These are phyloP conservation scores for Colletotrichum gigasporum DNA, from an alignment of 2,329 filamentous ascomycete species.

Conservation along the genomic window DNA sequence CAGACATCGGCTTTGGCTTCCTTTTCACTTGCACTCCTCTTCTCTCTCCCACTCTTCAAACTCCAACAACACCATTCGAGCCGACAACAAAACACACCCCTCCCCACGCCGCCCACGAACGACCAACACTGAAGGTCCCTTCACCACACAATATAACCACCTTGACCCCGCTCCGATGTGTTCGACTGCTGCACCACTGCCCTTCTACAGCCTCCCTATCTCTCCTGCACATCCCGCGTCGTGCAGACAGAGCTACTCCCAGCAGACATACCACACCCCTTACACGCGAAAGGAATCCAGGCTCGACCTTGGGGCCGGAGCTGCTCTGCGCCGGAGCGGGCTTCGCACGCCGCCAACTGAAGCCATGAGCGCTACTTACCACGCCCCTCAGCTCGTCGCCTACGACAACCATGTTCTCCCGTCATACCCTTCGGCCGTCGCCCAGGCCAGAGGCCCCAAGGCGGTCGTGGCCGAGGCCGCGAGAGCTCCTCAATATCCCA, in stretches of 20 bases:
- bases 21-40: background rate
- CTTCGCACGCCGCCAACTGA: constrained; percentile 62
- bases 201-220: constrained; percentile 28
- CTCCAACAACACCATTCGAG: background rate
- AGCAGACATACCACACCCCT: background rate
- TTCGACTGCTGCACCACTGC: constrained; percentile 34
- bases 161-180: constrained; percentile 36
- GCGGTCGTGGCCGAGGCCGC: constrained; percentile 44
- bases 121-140: constrained; percentile 2
- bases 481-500: constrained; percentile 42
- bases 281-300: constrained; percentile 13
- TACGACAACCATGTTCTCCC: constrained; percentile 57
- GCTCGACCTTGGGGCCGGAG: constrained; percentile 30
- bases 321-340: constrained; percentile 46
- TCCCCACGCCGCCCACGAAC: background rate
- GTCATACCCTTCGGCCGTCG: constrained; percentile 46
- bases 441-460: constrained; percentile 45
- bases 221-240: constrained; percentile 28
- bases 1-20: background rate
- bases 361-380: constrained; percentile 64
- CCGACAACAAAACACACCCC: background rate
- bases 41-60: background rate
- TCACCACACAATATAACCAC: constrained; percentile 6
- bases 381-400: constrained; percentile 53
- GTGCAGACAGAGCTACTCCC: constrained; percentile 23